Conservation (phyloP, 495 filamentous ascomycete genomes). For the Trichoderma virens region DNA sequence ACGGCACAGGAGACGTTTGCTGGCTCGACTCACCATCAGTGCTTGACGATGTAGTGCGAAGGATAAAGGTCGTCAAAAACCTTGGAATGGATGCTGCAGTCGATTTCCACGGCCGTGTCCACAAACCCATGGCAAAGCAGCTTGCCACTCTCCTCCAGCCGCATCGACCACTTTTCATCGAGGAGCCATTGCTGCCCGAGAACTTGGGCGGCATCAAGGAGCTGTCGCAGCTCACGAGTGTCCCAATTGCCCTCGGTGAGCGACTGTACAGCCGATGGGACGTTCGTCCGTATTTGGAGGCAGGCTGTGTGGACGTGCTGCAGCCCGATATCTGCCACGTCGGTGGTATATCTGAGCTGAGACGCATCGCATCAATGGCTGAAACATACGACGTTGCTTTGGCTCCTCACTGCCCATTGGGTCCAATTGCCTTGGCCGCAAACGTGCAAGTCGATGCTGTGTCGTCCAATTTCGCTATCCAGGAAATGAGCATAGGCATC, state of each 20-base stretch:
- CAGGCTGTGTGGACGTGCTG: constrained; percentile 61
- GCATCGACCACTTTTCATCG: constrained; percentile 68
- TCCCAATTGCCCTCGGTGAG: constrained; percentile 70
- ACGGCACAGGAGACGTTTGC: constrained; percentile 68
- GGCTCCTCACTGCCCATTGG: constrained; percentile 72
- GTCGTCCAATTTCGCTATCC: constrained; percentile 66
- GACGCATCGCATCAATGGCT: constrained; percentile 63
- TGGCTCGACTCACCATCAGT: constrained; percentile 68
- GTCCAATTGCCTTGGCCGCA: constrained; percentile 68
- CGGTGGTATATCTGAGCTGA: constrained; percentile 68
- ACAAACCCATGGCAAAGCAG: constrained; percentile 78
- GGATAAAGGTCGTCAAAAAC: constrained; percentile 60
- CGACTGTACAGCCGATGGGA: constrained; percentile 71
- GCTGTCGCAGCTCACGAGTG: constrained; percentile 51
- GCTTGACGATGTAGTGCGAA: constrained; percentile 57
- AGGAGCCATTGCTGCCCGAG: constrained; percentile 68
- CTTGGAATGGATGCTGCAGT: constrained; percentile 64
- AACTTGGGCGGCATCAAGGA: constrained; percentile 63
- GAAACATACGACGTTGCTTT: constrained; percentile 73
- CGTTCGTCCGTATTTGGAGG: constrained; percentile 63
- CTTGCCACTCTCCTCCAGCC: constrained; percentile 64
- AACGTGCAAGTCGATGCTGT: constrained; percentile 59
- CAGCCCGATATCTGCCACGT: constrained; percentile 73
- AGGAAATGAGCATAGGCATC: constrained; percentile 75
- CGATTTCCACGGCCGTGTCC: constrained; percentile 72